These are phyloP conservation scores for Ceratocystis lukuohia DNA, from an alignment of 2,329 filamentous ascomycete genomes.

Conservation along the genomic window DNA sequence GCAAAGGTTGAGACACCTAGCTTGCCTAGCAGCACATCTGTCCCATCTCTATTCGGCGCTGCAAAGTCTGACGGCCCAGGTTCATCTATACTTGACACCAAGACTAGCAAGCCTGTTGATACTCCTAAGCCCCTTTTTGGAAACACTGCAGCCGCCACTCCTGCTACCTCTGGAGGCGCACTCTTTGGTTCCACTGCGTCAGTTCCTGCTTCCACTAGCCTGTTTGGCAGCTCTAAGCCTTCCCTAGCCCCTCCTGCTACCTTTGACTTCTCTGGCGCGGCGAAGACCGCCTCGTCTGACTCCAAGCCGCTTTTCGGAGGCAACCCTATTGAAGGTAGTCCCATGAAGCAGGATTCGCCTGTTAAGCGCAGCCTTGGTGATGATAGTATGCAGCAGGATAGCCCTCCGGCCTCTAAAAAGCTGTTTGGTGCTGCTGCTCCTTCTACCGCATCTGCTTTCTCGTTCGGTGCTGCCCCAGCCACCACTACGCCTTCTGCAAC, in stretches of 20 bases:
- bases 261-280: conserved; percentile 11
- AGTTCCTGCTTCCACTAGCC: conserved; percentile 21
- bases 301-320: conserved; percentile 29
- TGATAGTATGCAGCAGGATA: conserved; percentile 19
- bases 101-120: conserved; percentile 10
- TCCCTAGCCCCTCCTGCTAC: conserved; percentile 15
- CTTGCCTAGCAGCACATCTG: conserved; percentile 22
- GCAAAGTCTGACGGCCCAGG: conserved; percentile 21
- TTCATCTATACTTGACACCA: conserved; percentile 15
- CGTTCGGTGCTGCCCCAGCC: conserved; percentile 25
- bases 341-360: conserved; percentile 31
- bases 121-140: conserved; percentile 27
- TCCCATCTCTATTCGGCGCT: conserved; percentile 28
- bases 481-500: conserved; percentile 22
- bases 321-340: conserved; percentile 30
- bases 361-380: conserved; percentile 12
- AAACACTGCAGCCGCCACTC: conserved; percentile 20
- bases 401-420: conserved; percentile 21
- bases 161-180: conserved; percentile 4
- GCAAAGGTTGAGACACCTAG: conserved; percentile 12
- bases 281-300: conserved; percentile 17
- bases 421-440: conserved; percentile 16
- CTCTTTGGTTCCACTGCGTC: conserved; percentile 12
- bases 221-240: conserved; percentile 25
- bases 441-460: conserved; percentile 24